Conservation (phyloP, 805 yeast genomes). For the Yarrowia hollandica region DNA sequence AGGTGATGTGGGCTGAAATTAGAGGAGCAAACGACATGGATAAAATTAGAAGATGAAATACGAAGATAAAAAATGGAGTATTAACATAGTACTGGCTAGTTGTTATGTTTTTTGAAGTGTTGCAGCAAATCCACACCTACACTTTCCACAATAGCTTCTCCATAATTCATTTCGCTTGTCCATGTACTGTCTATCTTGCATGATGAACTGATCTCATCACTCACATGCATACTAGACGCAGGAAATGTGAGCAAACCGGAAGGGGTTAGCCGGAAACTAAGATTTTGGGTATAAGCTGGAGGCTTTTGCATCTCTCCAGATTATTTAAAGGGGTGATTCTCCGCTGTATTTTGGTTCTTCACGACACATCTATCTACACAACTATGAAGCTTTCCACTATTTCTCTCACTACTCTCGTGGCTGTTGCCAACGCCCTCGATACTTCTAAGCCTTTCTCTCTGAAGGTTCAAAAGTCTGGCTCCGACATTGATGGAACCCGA, state of each 20-base stretch:
- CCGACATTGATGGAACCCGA: conserved; percentile 15
- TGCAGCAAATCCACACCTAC: too few relatives aligned
- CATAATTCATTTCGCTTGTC: not conserved
- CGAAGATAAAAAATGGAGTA: too few relatives aligned
- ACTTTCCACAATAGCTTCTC: not conserved
- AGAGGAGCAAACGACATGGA: too few relatives aligned
- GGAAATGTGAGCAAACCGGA: conserved; percentile 13
- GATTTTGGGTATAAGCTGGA: too few relatives aligned
- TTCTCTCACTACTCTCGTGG: conserved; percentile 8
- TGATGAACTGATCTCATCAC: conserved; percentile 1
- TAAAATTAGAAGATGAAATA: too few relatives aligned
- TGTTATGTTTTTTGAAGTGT: too few relatives aligned
- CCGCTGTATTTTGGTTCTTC: not conserved
- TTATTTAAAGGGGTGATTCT: too few relatives aligned
- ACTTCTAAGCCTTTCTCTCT: conserved; percentile 11
- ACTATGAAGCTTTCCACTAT: conserved; percentile 11
- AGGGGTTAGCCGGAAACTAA: not conserved
- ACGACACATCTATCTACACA: too few relatives aligned
- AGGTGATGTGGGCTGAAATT: too few relatives aligned
- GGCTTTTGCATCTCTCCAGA: too few relatives aligned
- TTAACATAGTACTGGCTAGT: too few relatives aligned
- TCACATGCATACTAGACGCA: not conserved
- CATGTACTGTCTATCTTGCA: too few relatives aligned
- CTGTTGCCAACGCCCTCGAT: conserved; percentile 16
- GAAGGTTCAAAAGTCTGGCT: conserved; percentile 14